These are phyloP conservation scores for Cercospora sesami DNA, from an alignment of 2,329 filamentous ascomycete species.

Conservation along the genomic window DNA sequence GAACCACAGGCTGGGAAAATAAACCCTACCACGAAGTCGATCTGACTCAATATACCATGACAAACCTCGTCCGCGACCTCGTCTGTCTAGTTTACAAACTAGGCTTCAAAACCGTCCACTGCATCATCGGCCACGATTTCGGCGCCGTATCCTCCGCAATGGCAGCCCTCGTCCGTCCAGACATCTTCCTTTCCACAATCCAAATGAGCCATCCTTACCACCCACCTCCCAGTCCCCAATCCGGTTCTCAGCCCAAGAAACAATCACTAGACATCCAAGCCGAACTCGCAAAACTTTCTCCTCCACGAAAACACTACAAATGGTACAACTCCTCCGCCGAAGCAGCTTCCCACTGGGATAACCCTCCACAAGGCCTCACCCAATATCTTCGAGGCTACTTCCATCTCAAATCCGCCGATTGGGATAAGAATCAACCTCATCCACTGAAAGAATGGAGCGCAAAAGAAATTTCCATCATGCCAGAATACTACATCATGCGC, in stretches of 20 bases:
- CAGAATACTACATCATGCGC: slow-evolving; percentile 69
- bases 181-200: slow-evolving; percentile 62
- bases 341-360: slow-evolving; percentile 52
- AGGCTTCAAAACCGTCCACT: slow-evolving; percentile 59
- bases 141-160: slow-evolving; percentile 62
- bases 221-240: slow-evolving; percentile 52
- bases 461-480: slow-evolving; percentile 59
- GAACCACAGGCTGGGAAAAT: slow-evolving; percentile 62
- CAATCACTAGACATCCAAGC: slow-evolving; percentile 52
- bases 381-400: slow-evolving; percentile 66
- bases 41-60: slow-evolving; percentile 58
- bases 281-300: slow-evolving; percentile 55
- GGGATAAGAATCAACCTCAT: slow-evolving; percentile 51
- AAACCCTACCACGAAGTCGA: slow-evolving; percentile 55
- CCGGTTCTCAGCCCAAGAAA: slow-evolving; percentile 45
- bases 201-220: slow-evolving; percentile 68
- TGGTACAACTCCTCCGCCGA: slow-evolving; percentile 60
- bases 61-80: slow-evolving; percentile 62
- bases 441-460: slow-evolving; percentile 59
- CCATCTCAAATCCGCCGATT: slow-evolving; percentile 66
- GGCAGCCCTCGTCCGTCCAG: slow-evolving; percentile 62
- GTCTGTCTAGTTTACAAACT: slow-evolving; percentile 62
- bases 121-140: slow-evolving; percentile 67
- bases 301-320: slow-evolving; percentile 69
- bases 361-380: slow-evolving; percentile 55